Base-by-base conservation (phyloP, 306 rosid species). In the Betula pendula region DNA sequence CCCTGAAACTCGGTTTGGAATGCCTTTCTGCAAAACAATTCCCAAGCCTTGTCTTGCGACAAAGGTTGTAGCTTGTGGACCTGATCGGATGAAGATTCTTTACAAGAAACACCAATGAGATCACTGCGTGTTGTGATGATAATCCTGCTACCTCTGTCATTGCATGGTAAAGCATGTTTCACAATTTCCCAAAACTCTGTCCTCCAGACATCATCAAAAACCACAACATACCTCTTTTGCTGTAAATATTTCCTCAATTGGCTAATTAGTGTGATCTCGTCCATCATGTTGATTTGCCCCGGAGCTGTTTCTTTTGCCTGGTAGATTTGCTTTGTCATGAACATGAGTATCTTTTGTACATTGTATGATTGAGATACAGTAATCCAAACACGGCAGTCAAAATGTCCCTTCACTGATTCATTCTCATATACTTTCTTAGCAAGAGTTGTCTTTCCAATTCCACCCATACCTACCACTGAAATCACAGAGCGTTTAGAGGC, bases 281-380 rank as follows among this genome's bases (percentile, higher is more conserved):
- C 68, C 13, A 7, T 33, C 33, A 6, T 29, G 68, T 31, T 2
- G 31, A 15, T 29, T 15, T 62, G 2, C 68, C 8, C 20, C 0
- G 5, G 68, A 31, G 42, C 24, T 15, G 20, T 62, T 31, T 31
- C 68, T 31, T 62, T 62, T 62, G 8, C 68, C 43, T 16, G 12
- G 42, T 62, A 31, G 44, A 62, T 6, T 29, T 62, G 6, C 22
- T 62, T 62, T 62, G 13, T 31, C 68, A 62, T 62, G 4, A 44
- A 17, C 44, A 29, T 31, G 44, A 62, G 68, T 62, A 62, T 31
- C 44, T 62, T 31, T 19, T 31, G n/a, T 22, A 62, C 6, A 44
- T 31, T 62, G 44, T 62, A 62, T 62, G 68, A 62, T 24, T 62
- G 68, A 31, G 68, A 62, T 44, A 62, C 44, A 6, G 68, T 62